phyloP scores from a whole-genome alignment of 306 rosid genomes.

The Acacia acuminata region DNA sequence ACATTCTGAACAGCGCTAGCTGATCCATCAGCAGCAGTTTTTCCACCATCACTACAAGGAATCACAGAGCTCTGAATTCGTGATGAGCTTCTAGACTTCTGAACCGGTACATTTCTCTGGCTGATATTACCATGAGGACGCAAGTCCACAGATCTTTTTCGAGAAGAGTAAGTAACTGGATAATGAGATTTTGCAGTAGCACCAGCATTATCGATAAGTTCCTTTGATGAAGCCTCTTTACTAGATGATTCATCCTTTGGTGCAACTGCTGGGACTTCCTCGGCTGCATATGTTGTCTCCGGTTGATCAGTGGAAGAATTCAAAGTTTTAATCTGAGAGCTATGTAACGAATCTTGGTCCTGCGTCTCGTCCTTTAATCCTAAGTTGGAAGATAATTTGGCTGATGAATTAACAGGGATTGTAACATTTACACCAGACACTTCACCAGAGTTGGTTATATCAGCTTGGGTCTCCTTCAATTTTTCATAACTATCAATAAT shows the following conservation, averaged over 20 bases:
- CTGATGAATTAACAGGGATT: conserved; percentile 47
- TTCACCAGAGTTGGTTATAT: conserved; percentile 48
- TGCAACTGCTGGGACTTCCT: conserved; percentile 49
- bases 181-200: conserved; percentile 50
- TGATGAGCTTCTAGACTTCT: conserved; percentile 70
- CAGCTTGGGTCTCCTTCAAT: conserved; percentile 55
- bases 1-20: conserved; percentile 45
- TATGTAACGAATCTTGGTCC: conserved; percentile 46
- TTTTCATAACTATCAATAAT: conserved; percentile 76
- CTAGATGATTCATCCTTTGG: conserved; percentile 40
- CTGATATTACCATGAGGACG: conserved; percentile 39
- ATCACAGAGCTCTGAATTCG: conserved; percentile 45
- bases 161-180: conserved; percentile 41
- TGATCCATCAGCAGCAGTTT: conserved; percentile 40
- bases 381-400: conserved; percentile 39
- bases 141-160: conserved; percentile 53
- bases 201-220: conserved; percentile 43
- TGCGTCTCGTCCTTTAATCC: conserved; percentile 54
- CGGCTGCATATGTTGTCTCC: conserved; percentile 47
- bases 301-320: conserved; percentile 45
- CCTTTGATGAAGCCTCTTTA: conserved; percentile 48
- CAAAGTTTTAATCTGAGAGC: conserved; percentile 52
- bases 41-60: conserved; percentile 50
- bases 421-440: conserved; percentile 47
- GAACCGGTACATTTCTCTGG: conserved; percentile 50